phyloP scores from a whole-genome alignment of 2,329 filamentous ascomycete species.

The Claviceps sp. region DNA sequence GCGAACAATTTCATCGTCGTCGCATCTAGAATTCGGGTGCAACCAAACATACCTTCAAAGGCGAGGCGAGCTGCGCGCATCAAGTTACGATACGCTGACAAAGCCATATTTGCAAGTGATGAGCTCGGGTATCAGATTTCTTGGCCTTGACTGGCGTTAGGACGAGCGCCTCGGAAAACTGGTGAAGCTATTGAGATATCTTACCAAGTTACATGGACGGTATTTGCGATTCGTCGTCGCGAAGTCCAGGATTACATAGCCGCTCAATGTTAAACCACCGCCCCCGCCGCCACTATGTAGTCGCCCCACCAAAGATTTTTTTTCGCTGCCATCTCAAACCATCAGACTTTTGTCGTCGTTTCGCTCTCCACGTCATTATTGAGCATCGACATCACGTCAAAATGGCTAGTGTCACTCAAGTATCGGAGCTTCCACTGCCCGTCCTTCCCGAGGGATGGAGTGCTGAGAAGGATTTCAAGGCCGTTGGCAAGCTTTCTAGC shows the following conservation, averaged over 20 bases:
- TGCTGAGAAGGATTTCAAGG: constrained; percentile 85
- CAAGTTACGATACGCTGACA: constrained; percentile 67
- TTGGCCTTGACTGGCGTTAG: too few relatives aligned
- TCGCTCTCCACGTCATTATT: constrained; percentile 7
- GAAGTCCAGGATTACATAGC: not conserved
- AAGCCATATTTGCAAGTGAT: constrained; percentile 36
- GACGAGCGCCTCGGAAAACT: too few relatives aligned
- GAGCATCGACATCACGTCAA: constrained; percentile 6
- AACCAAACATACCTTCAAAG: constrained; percentile 53
- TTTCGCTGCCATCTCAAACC: not conserved
- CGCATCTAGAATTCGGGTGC: not conserved
- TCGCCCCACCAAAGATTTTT: not conserved
- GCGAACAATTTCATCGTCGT: not conserved
- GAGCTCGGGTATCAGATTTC: not conserved
- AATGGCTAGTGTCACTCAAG: constrained; percentile 53
- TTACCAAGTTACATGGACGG: too few relatives aligned
- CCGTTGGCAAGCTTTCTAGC: constrained; percentile 60
- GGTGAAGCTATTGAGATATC: too few relatives aligned
- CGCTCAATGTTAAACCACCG: not conserved
- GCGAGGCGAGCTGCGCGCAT: constrained; percentile 70
- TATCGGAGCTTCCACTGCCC: constrained; percentile 52
- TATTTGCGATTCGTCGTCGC: not conserved
- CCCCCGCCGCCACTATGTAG: too few relatives aligned
- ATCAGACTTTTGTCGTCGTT: constrained; percentile 1
- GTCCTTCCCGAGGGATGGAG: constrained; percentile 68